Conservation (phyloP, 495 filamentous ascomycete species). For the Diplogelasinospora grovesii region DNA sequence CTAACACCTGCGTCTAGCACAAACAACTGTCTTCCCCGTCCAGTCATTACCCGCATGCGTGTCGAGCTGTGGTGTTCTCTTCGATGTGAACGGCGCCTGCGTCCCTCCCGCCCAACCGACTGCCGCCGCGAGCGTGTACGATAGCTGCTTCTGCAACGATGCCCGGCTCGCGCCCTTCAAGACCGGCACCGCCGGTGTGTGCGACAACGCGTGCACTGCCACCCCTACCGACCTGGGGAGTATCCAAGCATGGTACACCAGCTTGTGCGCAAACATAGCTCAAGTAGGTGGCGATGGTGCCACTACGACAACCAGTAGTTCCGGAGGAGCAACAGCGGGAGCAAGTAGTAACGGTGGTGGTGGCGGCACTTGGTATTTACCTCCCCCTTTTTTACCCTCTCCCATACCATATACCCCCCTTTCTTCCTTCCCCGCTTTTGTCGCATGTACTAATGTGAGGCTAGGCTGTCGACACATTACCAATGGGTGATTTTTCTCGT, state of each 20-base stretch:
- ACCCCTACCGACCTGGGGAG: constrained; percentile 27
- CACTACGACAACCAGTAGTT: constrained; percentile 16
- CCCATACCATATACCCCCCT: background rate
- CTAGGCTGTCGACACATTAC: constrained; percentile 46
- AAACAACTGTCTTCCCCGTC: constrained; percentile 41
- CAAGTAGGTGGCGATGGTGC: constrained; percentile 1
- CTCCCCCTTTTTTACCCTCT: background rate
- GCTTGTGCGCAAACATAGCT: constrained; percentile 30
- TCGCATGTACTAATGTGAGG: too few species aligned
- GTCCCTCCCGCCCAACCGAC: constrained; percentile 33
- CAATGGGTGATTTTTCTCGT: constrained; percentile 53
- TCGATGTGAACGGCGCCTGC: constrained; percentile 50
- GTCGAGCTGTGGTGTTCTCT: constrained; percentile 39
- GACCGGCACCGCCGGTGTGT: constrained; percentile 33
- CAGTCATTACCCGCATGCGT: constrained; percentile 41
- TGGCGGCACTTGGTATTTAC: constrained; percentile 21
- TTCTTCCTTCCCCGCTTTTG: background rate
- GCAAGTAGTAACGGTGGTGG: constrained; percentile 12
- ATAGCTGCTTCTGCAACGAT: constrained; percentile 44
- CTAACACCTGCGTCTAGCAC: too few species aligned
- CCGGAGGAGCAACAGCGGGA: constrained; percentile 15
- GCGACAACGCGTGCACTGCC: constrained; percentile 28
- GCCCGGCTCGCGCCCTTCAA: constrained; percentile 34
- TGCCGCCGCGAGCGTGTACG: constrained; percentile 22
- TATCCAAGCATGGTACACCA: constrained; percentile 46